Base-by-base conservation (phyloP, 768 basidiomycete species). In the Leccinum rimulosum region DNA sequence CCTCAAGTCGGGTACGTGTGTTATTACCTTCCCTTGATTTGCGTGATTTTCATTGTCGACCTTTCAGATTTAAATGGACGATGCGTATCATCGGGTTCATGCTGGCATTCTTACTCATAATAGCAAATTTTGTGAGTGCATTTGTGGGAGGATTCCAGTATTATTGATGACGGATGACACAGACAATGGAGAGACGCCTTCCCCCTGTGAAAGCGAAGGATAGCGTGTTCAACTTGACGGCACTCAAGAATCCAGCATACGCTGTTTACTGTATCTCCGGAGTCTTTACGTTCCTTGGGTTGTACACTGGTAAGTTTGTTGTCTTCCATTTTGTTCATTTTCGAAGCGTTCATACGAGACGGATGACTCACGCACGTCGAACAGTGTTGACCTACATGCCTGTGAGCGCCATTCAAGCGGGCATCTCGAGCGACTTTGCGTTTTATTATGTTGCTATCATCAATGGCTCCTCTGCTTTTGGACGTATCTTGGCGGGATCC, bases 11-110 rank as follows among this genome's bases (percentile, higher is more conserved):
- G 87, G 86, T 84, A 66, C 14, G 80, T 76, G 15, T 45, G 4
- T 11, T 45, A 1, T n/a, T 1, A 7, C n/a, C 11, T 3, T 35
- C 36, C 11, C 50, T 6, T 11, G 4, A 31, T 40, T 25, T 9
- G 40, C 3, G 9, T 7, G 33, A 22, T 19, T 4, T 17, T 52
- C 19, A 49, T 59, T 14, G 4, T 43, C 7, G 4, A n/a, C 30
- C 15, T 9, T 6, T 15, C 45, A 91, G 89, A n/a, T 92, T 91
- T 70, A 75, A 77, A 61, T 92, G 89, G 90, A 88, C 89, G 0
- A 83, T 88, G 79, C 79, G 90, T 12, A 81, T 86, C 33, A 72
- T 90, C 47, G 89, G 83, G 2, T 84, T 90, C 61, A 81, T 89
- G 9, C 68, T 89, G 0, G 60, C 87, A 1, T 61, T 78, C 14